phyloP scores from a whole-genome alignment of 1,284 basidiomycete species.

The Sporisorium exsertum region DNA sequence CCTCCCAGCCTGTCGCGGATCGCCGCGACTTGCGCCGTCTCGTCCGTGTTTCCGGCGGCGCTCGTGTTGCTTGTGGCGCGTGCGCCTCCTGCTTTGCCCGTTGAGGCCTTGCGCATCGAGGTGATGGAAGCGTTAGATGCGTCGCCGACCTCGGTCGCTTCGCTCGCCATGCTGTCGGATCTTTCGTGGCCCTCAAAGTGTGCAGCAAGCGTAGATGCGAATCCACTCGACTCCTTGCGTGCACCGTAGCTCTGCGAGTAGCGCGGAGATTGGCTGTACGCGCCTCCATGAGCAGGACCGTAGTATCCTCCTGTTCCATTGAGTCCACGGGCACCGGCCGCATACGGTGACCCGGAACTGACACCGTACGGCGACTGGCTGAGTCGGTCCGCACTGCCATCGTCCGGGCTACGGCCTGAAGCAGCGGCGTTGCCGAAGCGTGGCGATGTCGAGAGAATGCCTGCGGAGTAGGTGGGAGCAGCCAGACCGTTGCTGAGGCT shows the following conservation, averaged over 20 bases:
- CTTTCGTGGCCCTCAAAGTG: constrained; percentile 54
- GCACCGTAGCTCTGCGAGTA: constrained; percentile 41
- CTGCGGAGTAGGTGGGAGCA: constrained; percentile 40
- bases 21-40: constrained; percentile 65
- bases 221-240: constrained; percentile 43
- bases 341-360: constrained; percentile 37
- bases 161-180: constrained; percentile 54
- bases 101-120: constrained; percentile 27
- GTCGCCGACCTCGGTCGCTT: constrained; percentile 49
- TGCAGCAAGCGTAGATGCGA: constrained; percentile 30
- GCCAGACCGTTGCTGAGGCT: constrained; percentile 53
- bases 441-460: constrained; percentile 49
- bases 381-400: constrained; percentile 24
- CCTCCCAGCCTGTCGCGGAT: constrained; percentile 67
- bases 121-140: constrained; percentile 6
- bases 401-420: constrained; percentile 21
- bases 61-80: constrained; percentile 45
- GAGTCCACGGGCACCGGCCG: constrained; percentile 29
- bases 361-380: constrained; percentile 44
- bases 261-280: constrained; percentile 46
- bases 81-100: constrained; percentile 17
- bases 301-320: constrained; percentile 44
- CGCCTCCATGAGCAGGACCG: constrained; percentile 30
- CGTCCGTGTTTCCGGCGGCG: constrained; percentile 49
- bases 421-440: constrained; percentile 35